Base-by-base conservation (phyloP, 192 early-diverging fungal species). In the Coemansia umbellata region DNA sequence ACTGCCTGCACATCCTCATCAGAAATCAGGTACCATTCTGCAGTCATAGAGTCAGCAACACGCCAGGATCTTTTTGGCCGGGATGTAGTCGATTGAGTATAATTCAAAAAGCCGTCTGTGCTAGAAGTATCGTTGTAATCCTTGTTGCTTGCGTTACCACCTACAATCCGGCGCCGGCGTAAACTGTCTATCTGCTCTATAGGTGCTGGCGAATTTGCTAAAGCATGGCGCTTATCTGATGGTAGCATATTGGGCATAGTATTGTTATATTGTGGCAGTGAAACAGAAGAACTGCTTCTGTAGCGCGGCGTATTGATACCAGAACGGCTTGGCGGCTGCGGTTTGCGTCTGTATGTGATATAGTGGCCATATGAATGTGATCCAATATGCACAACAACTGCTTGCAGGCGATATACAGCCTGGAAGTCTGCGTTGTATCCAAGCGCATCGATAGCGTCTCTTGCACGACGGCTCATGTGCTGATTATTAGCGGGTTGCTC, bases 331-430 rank as follows among this genome's bases (percentile, higher is more conserved):
- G 66, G 58, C 35, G 62, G 50, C 37, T 63, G 49, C 19, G 65
- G 52, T 37, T 60, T 64, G 63, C 87, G 83, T 15, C 93, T 74
- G 69, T 93, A 95, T 0, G 93, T 91, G 21, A 97, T 85, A 83
- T 95, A 98, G 65, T 98, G 95, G 8, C 95, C 95, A 0, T 82
- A 86, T 8, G 94, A 87, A 65, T 98, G 95, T 30, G 74, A 78
- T 10, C 95, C 95, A 48, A 87, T 84, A 59, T 98, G 95, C 10
- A 94, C 83, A 39, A 98, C 86, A 1, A 93, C 92, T 5, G 91
- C 84, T 44, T 81, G 83, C 15, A 98, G 71, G n/a, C 83, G 82
- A 63, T 96, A 76, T 88, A 51, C 71, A n/a, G 43, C 60, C 36
- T 67, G 71, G 5, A 52, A 52, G 22, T 58, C 53, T 33, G 62